Evolutionary conservation across 2,329 filamentous ascomycete genomes (phyloP).

Genomic region (Orbilia javanica): DNA sequence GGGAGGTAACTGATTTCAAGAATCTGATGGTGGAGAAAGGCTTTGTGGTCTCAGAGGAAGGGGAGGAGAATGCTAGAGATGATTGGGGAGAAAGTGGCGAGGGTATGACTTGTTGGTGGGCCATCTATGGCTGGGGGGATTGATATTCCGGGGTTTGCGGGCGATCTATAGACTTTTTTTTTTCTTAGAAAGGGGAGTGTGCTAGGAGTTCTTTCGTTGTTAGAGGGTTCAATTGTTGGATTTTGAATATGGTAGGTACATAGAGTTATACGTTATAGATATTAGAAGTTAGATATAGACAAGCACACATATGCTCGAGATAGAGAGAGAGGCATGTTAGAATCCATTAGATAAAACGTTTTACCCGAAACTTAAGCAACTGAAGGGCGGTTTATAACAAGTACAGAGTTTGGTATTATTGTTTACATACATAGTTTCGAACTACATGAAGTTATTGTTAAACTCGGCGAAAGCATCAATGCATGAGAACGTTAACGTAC

Average conservation of each 20-base stretch:
- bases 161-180: background rate
- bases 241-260: background rate
- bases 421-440: background rate
- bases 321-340: background rate
- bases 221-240: background rate
- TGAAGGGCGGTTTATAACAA: too few relatives aligned
- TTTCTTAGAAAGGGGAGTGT: too few relatives aligned
- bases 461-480: background rate
- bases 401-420: background rate
- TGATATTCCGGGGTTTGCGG: background rate
- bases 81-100: constrained; percentile 75
- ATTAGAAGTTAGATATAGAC: background rate
- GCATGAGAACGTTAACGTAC: background rate
- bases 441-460: background rate
- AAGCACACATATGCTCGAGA: background rate
- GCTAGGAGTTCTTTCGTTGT: background rate
- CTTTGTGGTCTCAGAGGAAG: constrained; percentile 72
- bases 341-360: too few relatives aligned
- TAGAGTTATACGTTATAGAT: background rate
- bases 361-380: too few relatives aligned
- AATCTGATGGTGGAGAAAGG: constrained; percentile 72
- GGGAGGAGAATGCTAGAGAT: constrained; percentile 75
- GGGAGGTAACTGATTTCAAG: constrained; percentile 75
- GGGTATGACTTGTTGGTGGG: constrained; percentile 76
- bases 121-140: constrained; percentile 67